Conservation (phyloP, 148 eudicot genomes). For the Amaranthus palmeri region DNA sequence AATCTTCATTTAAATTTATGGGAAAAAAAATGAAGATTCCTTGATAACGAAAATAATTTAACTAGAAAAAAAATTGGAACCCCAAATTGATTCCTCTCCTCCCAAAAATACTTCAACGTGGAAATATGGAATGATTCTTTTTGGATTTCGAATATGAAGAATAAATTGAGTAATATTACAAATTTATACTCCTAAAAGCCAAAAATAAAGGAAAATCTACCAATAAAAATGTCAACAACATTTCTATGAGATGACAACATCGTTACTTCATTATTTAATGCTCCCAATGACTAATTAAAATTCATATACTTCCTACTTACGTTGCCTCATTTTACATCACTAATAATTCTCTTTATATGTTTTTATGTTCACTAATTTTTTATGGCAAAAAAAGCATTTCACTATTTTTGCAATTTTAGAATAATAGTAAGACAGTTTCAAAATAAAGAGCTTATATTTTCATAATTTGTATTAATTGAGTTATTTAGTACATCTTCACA, state of each 20-base stretch:
- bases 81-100: too few species aligned
- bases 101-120: too few species aligned
- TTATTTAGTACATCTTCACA: too few species aligned
- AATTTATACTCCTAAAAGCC: not conserved
- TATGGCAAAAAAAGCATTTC: too few species aligned
- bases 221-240: conserved; percentile 21
- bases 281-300: not conserved
- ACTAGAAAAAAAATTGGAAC: not conserved
- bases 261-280: conserved; percentile 19
- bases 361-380: too few species aligned
- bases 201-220: not conserved
- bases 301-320: not conserved
- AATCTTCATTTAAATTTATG: not conserved
- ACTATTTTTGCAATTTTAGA: too few species aligned
- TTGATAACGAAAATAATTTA: too few species aligned
- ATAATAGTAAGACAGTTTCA: too few species aligned
- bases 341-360: too few species aligned
- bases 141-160: not conserved
- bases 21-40: not conserved
- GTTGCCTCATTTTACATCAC: not conserved
- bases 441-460: too few species aligned
- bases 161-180: not conserved
- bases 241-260: conserved; percentile 31
- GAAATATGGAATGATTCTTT: not conserved
- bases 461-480: too few species aligned